Evolutionary conservation across 208 protist species (phyloP).

Genomic region (Leptomonas pyrrhocoris): DNA sequence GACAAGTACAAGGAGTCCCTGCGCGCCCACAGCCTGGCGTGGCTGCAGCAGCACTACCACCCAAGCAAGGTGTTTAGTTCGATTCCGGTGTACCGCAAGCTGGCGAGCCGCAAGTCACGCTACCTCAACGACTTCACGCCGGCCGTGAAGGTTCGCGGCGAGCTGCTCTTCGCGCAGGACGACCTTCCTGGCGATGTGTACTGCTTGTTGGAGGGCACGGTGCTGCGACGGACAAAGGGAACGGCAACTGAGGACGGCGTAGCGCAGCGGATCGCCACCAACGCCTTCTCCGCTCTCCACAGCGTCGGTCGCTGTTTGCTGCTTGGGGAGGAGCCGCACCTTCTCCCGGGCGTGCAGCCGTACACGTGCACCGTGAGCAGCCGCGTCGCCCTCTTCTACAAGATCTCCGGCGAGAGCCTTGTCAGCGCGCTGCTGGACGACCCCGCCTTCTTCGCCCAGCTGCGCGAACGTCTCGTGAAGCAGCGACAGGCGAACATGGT

Average conservation of each 20-base stretch:
- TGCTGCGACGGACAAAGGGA: constrained; percentile 52
- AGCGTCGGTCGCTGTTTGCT: constrained; percentile 73
- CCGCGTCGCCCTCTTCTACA: constrained; percentile 72
- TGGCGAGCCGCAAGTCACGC: constrained; percentile 32
- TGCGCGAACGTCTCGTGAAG: constrained; percentile 68
- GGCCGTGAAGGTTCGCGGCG: constrained; percentile 63
- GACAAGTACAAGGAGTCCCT: constrained; percentile 52
- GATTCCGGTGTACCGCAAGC: constrained; percentile 81
- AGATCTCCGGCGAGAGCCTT: constrained; percentile 69
- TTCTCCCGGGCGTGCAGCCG: constrained; percentile 69
- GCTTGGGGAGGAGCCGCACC: constrained; percentile 85
- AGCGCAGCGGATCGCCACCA: constrained; percentile 58
- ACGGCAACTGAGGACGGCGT: constrained; percentile 46
- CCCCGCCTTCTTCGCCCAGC: constrained; percentile 57
- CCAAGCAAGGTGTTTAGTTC: constrained; percentile 46
- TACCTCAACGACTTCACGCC: constrained; percentile 79
- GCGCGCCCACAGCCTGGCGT: constrained; percentile 49
- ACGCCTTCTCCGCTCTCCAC: constrained; percentile 57
- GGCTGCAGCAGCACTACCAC: constrained; percentile 49
- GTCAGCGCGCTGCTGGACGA: constrained; percentile 85
- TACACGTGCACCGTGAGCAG: constrained; percentile 81
- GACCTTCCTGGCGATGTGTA: constrained; percentile 75
- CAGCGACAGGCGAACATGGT: constrained; percentile 60
- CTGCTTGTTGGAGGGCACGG: constrained; percentile 79
- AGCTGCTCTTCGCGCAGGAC: constrained; percentile 78